These are phyloP conservation scores for Penicillium sp. DNA, from an alignment of 2,329 filamentous ascomycete genomes.

Conservation along the genomic window DNA sequence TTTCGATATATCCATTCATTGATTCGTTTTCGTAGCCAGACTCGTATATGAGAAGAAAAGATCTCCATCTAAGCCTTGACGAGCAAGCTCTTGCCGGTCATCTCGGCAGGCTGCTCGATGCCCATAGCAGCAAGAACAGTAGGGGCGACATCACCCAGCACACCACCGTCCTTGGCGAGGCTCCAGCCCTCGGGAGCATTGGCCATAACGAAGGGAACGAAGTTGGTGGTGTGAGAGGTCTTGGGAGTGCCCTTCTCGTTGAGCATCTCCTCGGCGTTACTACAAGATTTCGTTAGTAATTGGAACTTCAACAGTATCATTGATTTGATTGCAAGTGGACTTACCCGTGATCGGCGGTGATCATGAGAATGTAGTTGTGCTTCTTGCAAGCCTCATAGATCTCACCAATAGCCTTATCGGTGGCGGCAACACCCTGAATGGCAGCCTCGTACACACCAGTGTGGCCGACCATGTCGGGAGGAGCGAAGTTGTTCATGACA, in stretches of 20 bases:
- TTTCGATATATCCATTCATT: slow-evolving; percentile 29
- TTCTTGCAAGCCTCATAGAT: slow-evolving; percentile 95
- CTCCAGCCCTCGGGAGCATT: slow-evolving; percentile 91
- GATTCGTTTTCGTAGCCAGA: slow-evolving; percentile 33
- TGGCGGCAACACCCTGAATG: slow-evolving; percentile 80
- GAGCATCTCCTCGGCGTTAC: slow-evolving; percentile 98
- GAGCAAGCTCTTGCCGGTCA: slow-evolving; percentile 86
- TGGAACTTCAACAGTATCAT: not conserved
- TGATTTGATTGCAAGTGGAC: slow-evolving; percentile 32
- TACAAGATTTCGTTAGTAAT: slow-evolving; percentile 38
- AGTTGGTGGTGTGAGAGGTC: slow-evolving; percentile 97
- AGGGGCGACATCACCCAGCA: slow-evolving; percentile 97
- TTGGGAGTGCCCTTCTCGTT: slow-evolving; percentile 94
- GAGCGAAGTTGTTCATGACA: slow-evolving; percentile 99
- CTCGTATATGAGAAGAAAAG: slow-evolving; percentile 24
- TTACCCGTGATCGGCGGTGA: slow-evolving; percentile 91
- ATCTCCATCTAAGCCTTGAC: slow-evolving; percentile 63
- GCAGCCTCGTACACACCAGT: slow-evolving; percentile 97
- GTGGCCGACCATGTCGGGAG: slow-evolving; percentile 99
- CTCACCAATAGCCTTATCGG: slow-evolving; percentile 90
- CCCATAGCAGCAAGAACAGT: slow-evolving; percentile 92
- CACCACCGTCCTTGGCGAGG: slow-evolving; percentile 81
- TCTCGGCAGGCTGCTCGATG: slow-evolving; percentile 84
- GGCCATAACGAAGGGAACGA: slow-evolving; percentile 97
- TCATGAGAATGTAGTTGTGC: slow-evolving; percentile 89